Evolutionary conservation across 2,329 filamentous ascomycete genomes (phyloP).

Genomic region (Fusarium sterilihyphosum): DNA sequence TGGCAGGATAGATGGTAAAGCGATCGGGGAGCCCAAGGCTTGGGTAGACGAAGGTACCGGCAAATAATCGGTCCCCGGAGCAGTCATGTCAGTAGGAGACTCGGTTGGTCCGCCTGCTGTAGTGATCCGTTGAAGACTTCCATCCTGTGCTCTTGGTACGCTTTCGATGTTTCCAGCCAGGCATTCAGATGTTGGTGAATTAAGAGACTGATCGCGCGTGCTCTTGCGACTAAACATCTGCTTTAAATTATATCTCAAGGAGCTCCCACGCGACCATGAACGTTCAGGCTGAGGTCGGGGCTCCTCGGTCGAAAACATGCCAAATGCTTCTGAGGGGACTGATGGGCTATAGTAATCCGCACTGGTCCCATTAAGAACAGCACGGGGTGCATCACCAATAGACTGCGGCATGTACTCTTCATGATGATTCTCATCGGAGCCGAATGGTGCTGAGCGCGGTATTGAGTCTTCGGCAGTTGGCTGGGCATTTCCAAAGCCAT

Average conservation of each 20-base stretch:
- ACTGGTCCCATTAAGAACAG: constrained; percentile 49
- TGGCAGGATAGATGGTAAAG: constrained; percentile 22
- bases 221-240: constrained; percentile 50
- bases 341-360: constrained; percentile 55
- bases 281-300: constrained; percentile 40
- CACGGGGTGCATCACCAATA: constrained; percentile 44
- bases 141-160: constrained; percentile 20
- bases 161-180: constrained; percentile 30
- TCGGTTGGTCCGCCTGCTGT: constrained; percentile 41
- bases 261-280: constrained; percentile 47
- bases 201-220: constrained; percentile 45
- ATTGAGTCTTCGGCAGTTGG: constrained; percentile 22
- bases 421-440: constrained; percentile 34
- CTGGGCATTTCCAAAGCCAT: constrained; percentile 10
- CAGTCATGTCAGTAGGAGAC: constrained; percentile 46
- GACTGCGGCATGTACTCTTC: constrained; percentile 44
- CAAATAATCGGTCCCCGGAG: constrained; percentile 22
- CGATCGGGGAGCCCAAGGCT: constrained; percentile 38
- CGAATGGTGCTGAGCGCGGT: constrained; percentile 36
- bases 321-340: constrained; percentile 54
- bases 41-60: constrained; percentile 24
- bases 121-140: constrained; percentile 37
- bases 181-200: constrained; percentile 39
- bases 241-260: constrained; percentile 50
- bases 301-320: constrained; percentile 47